phyloP scores from a whole-genome alignment of 1,284 basidiomycete genomes.

The Schizopora paradoxa region DNA sequence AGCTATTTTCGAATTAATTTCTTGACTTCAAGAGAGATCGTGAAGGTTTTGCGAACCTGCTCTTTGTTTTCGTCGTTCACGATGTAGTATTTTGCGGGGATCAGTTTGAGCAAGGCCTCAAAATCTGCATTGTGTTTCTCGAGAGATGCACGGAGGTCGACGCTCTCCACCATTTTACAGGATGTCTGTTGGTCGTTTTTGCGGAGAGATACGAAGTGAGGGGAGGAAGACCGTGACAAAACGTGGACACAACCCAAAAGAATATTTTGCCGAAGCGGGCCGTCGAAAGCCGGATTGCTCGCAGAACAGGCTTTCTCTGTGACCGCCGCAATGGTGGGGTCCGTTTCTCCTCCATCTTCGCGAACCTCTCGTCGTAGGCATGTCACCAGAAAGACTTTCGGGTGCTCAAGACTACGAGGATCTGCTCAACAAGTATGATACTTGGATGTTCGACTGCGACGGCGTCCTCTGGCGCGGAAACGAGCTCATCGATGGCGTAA shows the following conservation, averaged over 20 bases:
- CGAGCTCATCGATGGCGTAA: conserved; percentile 69
- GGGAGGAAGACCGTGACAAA: no score
- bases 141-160: conserved; percentile 61
- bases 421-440: conserved; percentile 78
- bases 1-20: conserved; percentile 27
- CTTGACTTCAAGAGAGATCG: conserved; percentile 9
- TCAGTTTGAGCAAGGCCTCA: conserved; percentile 73
- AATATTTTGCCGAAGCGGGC: no score
- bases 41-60: no score
- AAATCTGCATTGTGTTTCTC: conserved; percentile 82
- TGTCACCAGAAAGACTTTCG: conserved; percentile 29
- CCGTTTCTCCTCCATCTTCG: no score
- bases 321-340: no score
- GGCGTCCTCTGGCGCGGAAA: conserved; percentile 94
- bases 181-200: no score
- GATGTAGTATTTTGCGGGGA: conserved; percentile 86
- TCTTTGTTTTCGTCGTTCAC: conserved; percentile 65
- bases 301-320: no score
- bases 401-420: conserved; percentile 47
- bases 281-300: no score
- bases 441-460: conserved; percentile 96
- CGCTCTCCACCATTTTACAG: no score
- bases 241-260: no score
- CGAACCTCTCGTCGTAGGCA: no score
- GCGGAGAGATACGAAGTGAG: no score